Base-by-base conservation (phyloP, 2,329 filamentous ascomycete genomes). In the Stachybotrys echinatus region DNA sequence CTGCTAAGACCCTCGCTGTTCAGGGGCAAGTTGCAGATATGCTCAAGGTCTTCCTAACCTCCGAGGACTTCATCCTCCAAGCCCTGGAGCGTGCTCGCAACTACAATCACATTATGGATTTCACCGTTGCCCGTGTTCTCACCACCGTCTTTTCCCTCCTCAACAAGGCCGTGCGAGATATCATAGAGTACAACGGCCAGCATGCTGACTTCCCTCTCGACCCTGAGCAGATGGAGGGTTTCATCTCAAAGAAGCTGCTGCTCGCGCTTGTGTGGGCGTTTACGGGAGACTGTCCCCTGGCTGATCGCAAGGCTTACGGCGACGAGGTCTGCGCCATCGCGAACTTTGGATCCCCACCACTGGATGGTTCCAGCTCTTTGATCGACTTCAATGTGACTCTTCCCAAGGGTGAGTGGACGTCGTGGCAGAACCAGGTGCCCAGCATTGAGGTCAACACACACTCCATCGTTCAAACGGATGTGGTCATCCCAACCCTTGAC, bases 21-120 rank as follows among this genome's bases (percentile, higher is more conserved):
- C 94, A 99, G 66, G 76, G 76, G 27, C 81, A 91, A 57, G 85
- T 92, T 53, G 91, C 94, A 12, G 86, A 89, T 51, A 77, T 95
- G 51, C 77, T 99, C 21, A 79, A 87, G 55, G 80, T 83, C 39
- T 85, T 89, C 61, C 74, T 99, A 47, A 87, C 80, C 0, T 84
- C 81, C 6, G 90, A 96, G 58, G 79, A 89, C 58, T 92, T 99
- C 61, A 84, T 97, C 42, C 72, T 85, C 23, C 85, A 87, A 54
- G 88, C 86, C 4, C 79, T 99, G 5, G 79, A 85, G 48, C 80
- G 89, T 65, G 91, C 92, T 4, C 79, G 82, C 60, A 79, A 81
- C 55, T 95, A 89, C 73, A 89, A 87, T 55, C 94, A 99, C 68
- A 99, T 99, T 65, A 99, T 99, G 94, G 90, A 96, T 59, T 99